These are phyloP conservation scores for Neltuma alba DNA, from an alignment of 306 rosid genomes.

Conservation along the genomic window DNA sequence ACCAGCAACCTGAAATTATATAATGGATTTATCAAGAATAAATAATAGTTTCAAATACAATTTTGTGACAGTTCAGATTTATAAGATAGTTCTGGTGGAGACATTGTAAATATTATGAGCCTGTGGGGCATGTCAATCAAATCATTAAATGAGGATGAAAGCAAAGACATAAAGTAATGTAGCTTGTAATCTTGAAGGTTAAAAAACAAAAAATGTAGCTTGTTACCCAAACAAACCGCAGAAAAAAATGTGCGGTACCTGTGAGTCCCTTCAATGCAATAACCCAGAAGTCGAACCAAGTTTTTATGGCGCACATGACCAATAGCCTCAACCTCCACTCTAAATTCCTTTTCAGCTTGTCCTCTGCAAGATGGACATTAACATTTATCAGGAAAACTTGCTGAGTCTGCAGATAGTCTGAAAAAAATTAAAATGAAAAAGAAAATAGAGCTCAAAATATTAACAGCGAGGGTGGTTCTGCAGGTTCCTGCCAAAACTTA, in stretches of 20 bases:
- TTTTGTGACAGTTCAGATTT: conserved; percentile 16
- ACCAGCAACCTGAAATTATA: conserved; percentile 63
- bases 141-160: conserved; percentile 15
- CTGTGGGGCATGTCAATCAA: background rate
- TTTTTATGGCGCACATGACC: conserved; percentile 92
- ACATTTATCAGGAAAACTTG: conserved; percentile 15
- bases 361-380: conserved; percentile 53
- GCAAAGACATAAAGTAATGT: background rate
- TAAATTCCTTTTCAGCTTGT: conserved; percentile 83
- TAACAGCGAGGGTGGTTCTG: background rate
- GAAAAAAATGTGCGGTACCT: conserved; percentile 48
- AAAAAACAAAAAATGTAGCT: background rate
- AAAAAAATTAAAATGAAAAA: background rate
- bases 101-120: background rate
- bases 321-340: conserved; percentile 88
- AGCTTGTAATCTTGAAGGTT: background rate
- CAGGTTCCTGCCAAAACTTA: conserved; percentile 44
- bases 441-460: background rate
- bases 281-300: conserved; percentile 83
- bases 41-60: background rate
- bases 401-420: background rate
- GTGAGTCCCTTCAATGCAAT: conserved; percentile 83
- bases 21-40: conserved; percentile 16
- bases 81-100: background rate
- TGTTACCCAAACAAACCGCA: background rate